phyloP scores from a whole-genome alignment of 441 rosid genomes.

The Rhodomyrtus psidioides region DNA sequence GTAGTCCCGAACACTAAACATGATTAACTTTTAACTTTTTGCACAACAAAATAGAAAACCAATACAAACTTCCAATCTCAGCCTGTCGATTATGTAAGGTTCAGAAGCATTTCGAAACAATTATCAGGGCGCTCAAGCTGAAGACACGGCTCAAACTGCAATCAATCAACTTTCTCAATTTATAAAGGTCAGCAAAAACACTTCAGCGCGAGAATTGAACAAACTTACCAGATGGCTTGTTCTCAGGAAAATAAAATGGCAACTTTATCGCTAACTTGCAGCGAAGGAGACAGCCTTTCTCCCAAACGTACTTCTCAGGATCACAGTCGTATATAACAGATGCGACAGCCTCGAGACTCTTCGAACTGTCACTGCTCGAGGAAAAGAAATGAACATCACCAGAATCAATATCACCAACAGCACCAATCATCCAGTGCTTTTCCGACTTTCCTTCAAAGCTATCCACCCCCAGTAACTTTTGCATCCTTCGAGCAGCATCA shows the following conservation, averaged over 20 bases:
- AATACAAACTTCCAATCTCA: background rate
- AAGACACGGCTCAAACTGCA: background rate
- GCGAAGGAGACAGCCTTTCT: conserved; percentile 70
- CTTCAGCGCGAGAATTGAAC: background rate
- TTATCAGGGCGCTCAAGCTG: background rate
- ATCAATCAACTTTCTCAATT: background rate
- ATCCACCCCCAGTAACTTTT: conserved; percentile 34
- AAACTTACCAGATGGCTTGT: conserved; percentile 44
- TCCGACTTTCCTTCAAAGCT: conserved; percentile 19
- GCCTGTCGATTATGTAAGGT: background rate
- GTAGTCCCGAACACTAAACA: background rate
- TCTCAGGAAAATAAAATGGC: conserved; percentile 52
- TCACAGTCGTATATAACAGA: conserved; percentile 50
- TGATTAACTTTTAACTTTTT: background rate
- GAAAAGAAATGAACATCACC: conserved; percentile 47
- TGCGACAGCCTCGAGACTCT: conserved; percentile 30
- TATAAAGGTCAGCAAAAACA: background rate
- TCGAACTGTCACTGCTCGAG: conserved; percentile 26
- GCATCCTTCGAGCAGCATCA: conserved; percentile 41
- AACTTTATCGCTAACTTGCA: conserved; percentile 62
- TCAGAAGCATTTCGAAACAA: background rate
- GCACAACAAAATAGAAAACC: background rate
- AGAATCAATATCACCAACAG: conserved; percentile 32
- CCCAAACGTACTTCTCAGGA: conserved; percentile 64
- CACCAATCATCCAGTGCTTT: conserved; percentile 35